Evolutionary conservation across 768 basidiomycete genomes (phyloP).

Genomic region (Cystobasidium tubakii): DNA sequence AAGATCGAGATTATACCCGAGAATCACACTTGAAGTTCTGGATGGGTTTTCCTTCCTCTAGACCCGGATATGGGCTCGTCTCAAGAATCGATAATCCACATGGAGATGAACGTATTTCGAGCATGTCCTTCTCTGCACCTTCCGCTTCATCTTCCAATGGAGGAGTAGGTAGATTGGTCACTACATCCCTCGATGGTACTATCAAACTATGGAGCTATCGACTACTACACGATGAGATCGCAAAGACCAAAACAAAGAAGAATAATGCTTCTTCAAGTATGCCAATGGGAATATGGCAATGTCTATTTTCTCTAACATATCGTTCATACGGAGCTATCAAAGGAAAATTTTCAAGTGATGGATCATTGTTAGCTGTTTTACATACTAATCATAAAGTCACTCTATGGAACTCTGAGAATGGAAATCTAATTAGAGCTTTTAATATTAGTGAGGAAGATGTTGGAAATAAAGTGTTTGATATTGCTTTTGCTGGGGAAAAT

Average conservation of each 20-base stretch:
- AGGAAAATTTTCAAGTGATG: constrained; percentile 75
- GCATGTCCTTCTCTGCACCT: constrained; percentile 63
- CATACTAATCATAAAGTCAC: constrained; percentile 60
- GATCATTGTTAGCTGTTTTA: constrained; percentile 71
- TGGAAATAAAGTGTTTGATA: constrained; percentile 55
- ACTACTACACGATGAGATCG: constrained; percentile 52
- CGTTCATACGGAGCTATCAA: constrained; percentile 55
- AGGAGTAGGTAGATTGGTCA: constrained; percentile 55
- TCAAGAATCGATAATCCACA: constrained; percentile 87
- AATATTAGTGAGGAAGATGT: constrained; percentile 54
- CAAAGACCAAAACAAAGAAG: constrained; percentile 57
- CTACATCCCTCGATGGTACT: constrained; percentile 66
- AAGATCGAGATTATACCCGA: constrained; percentile 60
- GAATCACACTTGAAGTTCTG: constrained; percentile 85
- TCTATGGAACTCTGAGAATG: constrained; percentile 67
- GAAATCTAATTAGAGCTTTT: constrained; percentile 56
- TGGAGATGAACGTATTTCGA: constrained; percentile 59
- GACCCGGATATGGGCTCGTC: constrained; percentile 57
- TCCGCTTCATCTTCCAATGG: constrained; percentile 42
- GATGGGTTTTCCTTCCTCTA: constrained; percentile 52
- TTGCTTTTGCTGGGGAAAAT: constrained; percentile 44
- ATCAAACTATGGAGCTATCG: constrained; percentile 76
- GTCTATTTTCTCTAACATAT: constrained; percentile 65
- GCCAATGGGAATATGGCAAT: constrained; percentile 66
- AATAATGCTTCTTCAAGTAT: constrained; percentile 44